phyloP scores from a whole-genome alignment of 768 basidiomycete genomes.

The Cytidiella melzeri region DNA sequence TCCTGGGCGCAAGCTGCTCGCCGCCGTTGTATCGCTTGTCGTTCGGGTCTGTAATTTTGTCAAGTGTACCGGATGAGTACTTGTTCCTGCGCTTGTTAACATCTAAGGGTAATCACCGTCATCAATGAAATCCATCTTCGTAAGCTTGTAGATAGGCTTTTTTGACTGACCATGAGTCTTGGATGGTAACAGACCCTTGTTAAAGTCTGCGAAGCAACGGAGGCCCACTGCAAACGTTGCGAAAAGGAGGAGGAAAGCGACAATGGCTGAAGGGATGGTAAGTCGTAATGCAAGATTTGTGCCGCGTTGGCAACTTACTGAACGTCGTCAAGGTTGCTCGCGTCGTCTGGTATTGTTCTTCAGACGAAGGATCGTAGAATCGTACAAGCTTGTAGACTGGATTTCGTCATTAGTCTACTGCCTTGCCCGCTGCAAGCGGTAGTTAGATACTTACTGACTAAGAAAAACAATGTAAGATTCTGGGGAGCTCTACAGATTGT shows the following conservation, averaged over 20 bases:
- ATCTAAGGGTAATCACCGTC: constrained; percentile 33
- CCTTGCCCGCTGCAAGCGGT: too few relatives aligned
- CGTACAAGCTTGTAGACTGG: constrained; percentile 82
- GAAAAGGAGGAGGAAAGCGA: constrained; percentile 69
- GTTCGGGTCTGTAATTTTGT: constrained; percentile 31
- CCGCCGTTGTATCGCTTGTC: constrained; percentile 46
- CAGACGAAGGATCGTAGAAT: constrained; percentile 62
- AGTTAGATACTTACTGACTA: constrained; percentile 1
- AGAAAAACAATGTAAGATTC: too few relatives aligned
- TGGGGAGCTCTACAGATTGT: too few relatives aligned
- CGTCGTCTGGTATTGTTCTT: constrained; percentile 57
- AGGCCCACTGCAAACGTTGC: constrained; percentile 72
- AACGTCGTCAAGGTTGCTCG: constrained; percentile 76
- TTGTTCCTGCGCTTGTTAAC: constrained; percentile 38
- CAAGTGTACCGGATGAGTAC: constrained; percentile 28
- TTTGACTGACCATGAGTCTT: constrained; percentile 68
- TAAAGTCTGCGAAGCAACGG: constrained; percentile 78
- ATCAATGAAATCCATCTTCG: constrained; percentile 33
- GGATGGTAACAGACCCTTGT: constrained; percentile 66
- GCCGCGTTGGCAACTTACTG: constrained; percentile 63
- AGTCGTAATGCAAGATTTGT: too few relatives aligned
- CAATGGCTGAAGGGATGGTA: constrained; percentile 45
- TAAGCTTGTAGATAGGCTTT: constrained; percentile 17
- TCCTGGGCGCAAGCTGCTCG: constrained; percentile 50
- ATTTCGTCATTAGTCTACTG: too few relatives aligned